phyloP scores from a whole-genome alignment of 345 rosid species.

The Eucalyptus microcorys region DNA sequence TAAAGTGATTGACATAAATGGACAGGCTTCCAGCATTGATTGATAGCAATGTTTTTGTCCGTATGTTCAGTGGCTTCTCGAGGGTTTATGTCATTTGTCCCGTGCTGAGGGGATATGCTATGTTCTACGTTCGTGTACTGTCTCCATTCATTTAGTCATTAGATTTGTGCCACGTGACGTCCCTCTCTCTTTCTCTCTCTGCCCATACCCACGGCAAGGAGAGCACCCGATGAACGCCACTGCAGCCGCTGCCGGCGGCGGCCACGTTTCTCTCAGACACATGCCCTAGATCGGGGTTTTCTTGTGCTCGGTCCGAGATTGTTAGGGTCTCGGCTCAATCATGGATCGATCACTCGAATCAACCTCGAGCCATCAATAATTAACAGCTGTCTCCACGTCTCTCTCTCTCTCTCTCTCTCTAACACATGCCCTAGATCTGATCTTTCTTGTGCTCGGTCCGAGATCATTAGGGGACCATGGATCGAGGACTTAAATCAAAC shows the following conservation, averaged over 20 bases:
- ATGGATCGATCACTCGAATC: accelerated
- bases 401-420: no score
- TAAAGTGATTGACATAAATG: no score
- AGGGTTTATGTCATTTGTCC: background rate
- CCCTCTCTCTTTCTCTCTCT: background rate
- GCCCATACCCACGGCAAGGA: background rate
- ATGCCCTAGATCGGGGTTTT: no score
- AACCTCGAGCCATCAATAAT: no score
- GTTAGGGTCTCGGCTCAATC: no score
- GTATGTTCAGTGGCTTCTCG: background rate
- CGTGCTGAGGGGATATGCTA: background rate
- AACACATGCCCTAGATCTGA: background rate
- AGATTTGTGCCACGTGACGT: background rate
- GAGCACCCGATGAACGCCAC: background rate
- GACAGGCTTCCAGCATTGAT: background rate
- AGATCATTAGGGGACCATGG: background rate
- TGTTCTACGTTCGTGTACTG: background rate
- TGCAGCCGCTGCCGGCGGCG: background rate
- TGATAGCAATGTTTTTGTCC: background rate
- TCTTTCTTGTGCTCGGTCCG: background rate
- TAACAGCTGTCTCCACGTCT: no score
- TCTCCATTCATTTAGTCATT: background rate
- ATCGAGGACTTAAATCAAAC: background rate
- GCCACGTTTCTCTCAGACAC: no score
- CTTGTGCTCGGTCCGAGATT: no score